A percentile compares a stretch with the other conserved stretches of the same genome.
Conservation (phyloP, 2,329 filamentous ascomycete species). For the Fonsecaea pugnacius region DNA sequence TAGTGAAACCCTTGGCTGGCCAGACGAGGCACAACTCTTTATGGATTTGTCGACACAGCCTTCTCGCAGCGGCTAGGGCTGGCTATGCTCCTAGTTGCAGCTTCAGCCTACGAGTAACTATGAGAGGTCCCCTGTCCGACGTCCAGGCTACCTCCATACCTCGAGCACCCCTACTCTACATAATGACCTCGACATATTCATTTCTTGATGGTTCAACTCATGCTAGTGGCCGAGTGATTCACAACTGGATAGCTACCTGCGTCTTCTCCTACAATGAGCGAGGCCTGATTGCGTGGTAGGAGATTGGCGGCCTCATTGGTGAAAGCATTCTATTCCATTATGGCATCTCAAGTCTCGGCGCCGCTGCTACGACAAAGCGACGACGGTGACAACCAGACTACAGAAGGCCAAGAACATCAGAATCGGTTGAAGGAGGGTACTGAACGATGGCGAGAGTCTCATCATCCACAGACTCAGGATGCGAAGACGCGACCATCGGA, state of each 20-base stretch:
- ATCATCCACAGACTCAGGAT: not conserved
- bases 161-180: not conserved
- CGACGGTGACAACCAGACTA: not conserved
- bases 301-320: not conserved
- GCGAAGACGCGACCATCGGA: not conserved
- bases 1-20: not conserved
- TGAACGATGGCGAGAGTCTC: not conserved
- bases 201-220: not conserved
- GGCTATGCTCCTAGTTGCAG: not conserved
- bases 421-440: not conserved
- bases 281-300: not conserved
- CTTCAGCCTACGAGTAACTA: not conserved
- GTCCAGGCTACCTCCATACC: not conserved
- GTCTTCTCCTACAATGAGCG: not conserved
- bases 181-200: not conserved
- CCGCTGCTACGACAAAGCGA: not conserved
- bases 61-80: not conserved
- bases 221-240: not conserved
- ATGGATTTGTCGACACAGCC: conserved; percentile 1
- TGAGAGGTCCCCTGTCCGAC: not conserved
- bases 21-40: not conserved
- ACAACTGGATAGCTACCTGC: not conserved
- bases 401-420: not conserved
- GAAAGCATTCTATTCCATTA: not conserved
- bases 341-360: conserved; percentile 6